A percentile compares a stretch with the other conserved stretches of the same genome.
Conservation (phyloP, 2,329 filamentous ascomycete genomes). For the Thielaviopsis ethacetica region DNA sequence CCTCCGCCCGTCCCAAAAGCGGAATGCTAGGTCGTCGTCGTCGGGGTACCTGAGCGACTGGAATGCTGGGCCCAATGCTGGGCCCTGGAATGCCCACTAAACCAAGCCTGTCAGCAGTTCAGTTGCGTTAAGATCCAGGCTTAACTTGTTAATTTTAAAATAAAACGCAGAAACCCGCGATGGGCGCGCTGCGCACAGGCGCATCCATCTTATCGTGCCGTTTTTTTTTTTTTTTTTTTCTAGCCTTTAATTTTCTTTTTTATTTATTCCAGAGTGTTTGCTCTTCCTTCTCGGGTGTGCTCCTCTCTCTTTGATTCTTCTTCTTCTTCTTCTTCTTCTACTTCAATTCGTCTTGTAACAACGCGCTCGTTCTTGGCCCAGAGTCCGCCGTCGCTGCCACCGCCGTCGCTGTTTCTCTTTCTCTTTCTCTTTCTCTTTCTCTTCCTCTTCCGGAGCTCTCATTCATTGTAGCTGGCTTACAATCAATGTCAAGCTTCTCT, state of each 20-base stretch:
- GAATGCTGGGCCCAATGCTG: too few relatives aligned
- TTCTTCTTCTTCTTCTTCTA: neutral
- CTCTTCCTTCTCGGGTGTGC: neutral
- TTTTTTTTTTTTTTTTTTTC: too few relatives aligned
- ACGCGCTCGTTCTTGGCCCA: neutral
- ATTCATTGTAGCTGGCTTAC: neutral
- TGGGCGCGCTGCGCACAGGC: neutral
- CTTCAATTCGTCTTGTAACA: neutral
- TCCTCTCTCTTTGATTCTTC: neutral
- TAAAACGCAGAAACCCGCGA: neutral
- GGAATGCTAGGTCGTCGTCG: too few relatives aligned
- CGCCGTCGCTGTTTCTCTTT: too few relatives aligned
- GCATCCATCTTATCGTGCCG: neutral
- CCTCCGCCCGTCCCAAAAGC: too few relatives aligned
- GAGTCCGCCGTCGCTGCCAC: neutral
- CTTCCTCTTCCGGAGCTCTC: neutral
- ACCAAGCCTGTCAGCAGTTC: too few relatives aligned
- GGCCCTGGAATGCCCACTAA: too few relatives aligned
- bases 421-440: too few relatives aligned
- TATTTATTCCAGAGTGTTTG: too few relatives aligned
- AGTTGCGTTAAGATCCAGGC: too few relatives aligned
- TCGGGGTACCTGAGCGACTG: too few relatives aligned
- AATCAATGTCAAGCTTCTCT: neutral
- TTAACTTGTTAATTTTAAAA: too few relatives aligned
- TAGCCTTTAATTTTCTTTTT: neutral